Evolutionary conservation across 2,329 filamentous ascomycete genomes (phyloP).

Genomic region (Zalaria obscura): DNA sequence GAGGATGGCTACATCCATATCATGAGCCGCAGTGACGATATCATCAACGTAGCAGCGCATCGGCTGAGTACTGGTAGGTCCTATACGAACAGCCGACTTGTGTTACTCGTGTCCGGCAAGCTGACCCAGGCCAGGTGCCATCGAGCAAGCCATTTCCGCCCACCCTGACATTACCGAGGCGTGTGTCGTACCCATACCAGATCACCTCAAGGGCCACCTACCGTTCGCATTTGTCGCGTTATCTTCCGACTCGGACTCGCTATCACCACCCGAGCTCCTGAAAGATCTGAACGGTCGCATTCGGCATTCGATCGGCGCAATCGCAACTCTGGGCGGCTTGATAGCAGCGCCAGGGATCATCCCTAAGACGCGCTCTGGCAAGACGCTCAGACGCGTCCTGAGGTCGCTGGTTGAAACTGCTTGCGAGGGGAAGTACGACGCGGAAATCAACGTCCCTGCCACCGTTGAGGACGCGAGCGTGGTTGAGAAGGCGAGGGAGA

Average conservation of each 20-base stretch:
- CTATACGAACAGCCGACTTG: not conserved
- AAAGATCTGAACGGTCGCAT: slow-evolving; percentile 59
- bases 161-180: slow-evolving; percentile 70
- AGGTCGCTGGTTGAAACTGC: slow-evolving; percentile 75
- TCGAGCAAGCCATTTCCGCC: slow-evolving; percentile 80
- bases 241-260: slow-evolving; percentile 35
- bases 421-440: slow-evolving; percentile 57
- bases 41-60: slow-evolving; percentile 93
- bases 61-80: slow-evolving; percentile 67
- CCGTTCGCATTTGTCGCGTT: slow-evolving; percentile 77
- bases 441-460: slow-evolving; percentile 59
- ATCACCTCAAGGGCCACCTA: slow-evolving; percentile 75
- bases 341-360: slow-evolving; percentile 79
- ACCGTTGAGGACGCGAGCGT: slow-evolving; percentile 72
- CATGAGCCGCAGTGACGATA: slow-evolving; percentile 60
- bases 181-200: slow-evolving; percentile 75
- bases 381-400: slow-evolving; percentile 71
- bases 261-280: slow-evolving; percentile 38
- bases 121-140: slow-evolving; percentile 44
- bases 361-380: slow-evolving; percentile 82
- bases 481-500: slow-evolving; percentile 57
- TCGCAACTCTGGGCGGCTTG: slow-evolving; percentile 73
- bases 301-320: slow-evolving; percentile 70
- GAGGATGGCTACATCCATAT: slow-evolving; percentile 47
- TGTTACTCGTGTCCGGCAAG: not conserved